Conservation (phyloP, 2,329 filamentous ascomycete genomes). For the Thelonectria rubi region DNA sequence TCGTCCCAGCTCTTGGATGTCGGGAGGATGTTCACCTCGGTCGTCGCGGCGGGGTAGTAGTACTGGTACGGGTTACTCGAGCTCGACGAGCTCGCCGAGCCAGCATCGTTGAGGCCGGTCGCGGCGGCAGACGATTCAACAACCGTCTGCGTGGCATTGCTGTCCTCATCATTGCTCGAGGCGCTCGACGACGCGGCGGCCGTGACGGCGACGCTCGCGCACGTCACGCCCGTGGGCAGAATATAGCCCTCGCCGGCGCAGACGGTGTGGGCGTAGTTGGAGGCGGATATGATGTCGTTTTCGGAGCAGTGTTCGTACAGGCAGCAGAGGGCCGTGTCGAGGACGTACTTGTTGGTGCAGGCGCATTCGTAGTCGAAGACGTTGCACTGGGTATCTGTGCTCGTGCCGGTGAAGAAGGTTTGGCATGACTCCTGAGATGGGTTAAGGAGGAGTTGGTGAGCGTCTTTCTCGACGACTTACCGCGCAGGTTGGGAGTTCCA, state of each 20-base stretch:
- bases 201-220: neutral
- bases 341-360: constrained; percentile 10
- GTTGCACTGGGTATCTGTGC: constrained; percentile 6
- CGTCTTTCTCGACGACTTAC: constrained; percentile 6
- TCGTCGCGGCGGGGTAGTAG: no score
- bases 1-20: neutral
- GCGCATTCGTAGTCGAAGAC: constrained; percentile 16
- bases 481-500: constrained; percentile 9
- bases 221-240: constrained; percentile 6
- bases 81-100: no score
- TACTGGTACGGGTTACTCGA: no score
- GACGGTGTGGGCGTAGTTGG: neutral
- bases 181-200: neutral
- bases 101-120: no score
- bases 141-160: no score
- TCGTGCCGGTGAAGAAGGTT: neutral
- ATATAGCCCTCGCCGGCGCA: neutral
- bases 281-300: constrained; percentile 5
- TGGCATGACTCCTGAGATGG: neutral
- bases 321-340: constrained; percentile 14
- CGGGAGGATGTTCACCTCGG: no score
- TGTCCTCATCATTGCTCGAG: neutral
- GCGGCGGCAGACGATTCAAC: no score
- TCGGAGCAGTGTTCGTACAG: constrained; percentile 18
- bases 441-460: neutral